Evolutionary conservation across 2,329 filamentous ascomycete species (phyloP).

Genomic region (Penicillium sp.): DNA sequence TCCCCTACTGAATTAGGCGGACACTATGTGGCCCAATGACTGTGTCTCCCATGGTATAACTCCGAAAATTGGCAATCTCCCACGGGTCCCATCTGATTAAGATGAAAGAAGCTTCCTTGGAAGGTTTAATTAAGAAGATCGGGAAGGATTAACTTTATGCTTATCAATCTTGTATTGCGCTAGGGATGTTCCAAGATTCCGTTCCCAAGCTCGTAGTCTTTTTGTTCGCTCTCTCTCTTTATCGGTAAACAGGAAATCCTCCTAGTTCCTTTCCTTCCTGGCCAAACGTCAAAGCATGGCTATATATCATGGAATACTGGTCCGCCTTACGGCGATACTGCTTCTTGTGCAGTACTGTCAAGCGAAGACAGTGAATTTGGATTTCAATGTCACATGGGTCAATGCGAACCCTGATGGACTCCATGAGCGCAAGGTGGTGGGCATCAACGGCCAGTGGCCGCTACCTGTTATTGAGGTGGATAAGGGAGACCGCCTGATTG

Average conservation of each 20-base stretch:
- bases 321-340: not conserved
- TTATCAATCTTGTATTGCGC: not conserved
- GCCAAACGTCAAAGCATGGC: not conserved
- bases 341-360: constrained; percentile 11
- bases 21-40: too few relatives aligned
- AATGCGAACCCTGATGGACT: constrained; percentile 55
- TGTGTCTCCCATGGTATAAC: not conserved
- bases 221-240: not conserved
- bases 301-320: not conserved
- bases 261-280: not conserved
- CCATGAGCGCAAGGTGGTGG: constrained; percentile 54
- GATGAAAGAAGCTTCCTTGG: not conserved
- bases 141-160: not conserved
- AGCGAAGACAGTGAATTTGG: constrained; percentile 18
- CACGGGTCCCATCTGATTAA: not conserved
- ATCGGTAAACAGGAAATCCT: not conserved
- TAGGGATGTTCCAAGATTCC: not conserved
- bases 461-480: constrained; percentile 70
- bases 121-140: not conserved
- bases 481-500: constrained; percentile 67
- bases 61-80: not conserved
- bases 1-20: not conserved
- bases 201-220: not conserved
- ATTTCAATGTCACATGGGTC: constrained; percentile 56
- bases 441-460: constrained; percentile 73